Base-by-base conservation (phyloP, 1,284 basidiomycete species). In the Garcileccinum viscosum region DNA sequence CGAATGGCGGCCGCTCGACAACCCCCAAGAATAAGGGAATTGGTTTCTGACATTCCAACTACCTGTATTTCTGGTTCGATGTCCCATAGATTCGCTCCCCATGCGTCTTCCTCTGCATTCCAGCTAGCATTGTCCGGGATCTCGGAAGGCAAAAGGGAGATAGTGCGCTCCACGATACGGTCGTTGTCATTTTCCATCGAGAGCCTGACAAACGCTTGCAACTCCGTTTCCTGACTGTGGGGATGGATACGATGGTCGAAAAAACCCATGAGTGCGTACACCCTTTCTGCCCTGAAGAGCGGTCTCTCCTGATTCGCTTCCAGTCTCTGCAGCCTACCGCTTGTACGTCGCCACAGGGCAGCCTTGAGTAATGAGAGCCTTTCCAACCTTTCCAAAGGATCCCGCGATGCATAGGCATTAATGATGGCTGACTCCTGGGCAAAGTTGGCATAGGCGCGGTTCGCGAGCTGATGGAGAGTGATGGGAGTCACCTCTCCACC, bases 161-260 rank as follows among this genome's bases (percentile, higher is more conserved):
- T 61, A 71, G 79, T 78, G 8, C 75, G 71, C 37, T 80, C 76
- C 11, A 70, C 67, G n/a, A 77, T 62, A 14, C 76, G 69, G 14
- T 79, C 77, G 14, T 67, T 74, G 58, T 77, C 76, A 17, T 80
- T 78, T 0, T 69, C 76, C 76, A 79, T 78, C 5, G 78, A 77
- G 5, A 77, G 67, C 38, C 76, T 67, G 1, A 65, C 74, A 6
- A 76, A 69, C 4, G 78, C 75, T 63, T 78, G 78, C 27, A 76
- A 5, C 32, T 76, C 68, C 12, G 70, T 77, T 33, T 77, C 76
- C 37, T 50, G 9, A 30, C 47, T 27, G n/a, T 78, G 60, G 15
- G 75, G 78, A 22, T 68, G 53, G 58, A 79, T 78, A 0, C 69
- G 77, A 63, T 77, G 77, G 7, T 75, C 69, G 30, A 80, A 77